A percentile compares a stretch with the other conserved stretches of the same genome.
Conservation (phyloP, 2,329 filamentous ascomycete genomes). For the Ophiosphaerella narmari region DNA sequence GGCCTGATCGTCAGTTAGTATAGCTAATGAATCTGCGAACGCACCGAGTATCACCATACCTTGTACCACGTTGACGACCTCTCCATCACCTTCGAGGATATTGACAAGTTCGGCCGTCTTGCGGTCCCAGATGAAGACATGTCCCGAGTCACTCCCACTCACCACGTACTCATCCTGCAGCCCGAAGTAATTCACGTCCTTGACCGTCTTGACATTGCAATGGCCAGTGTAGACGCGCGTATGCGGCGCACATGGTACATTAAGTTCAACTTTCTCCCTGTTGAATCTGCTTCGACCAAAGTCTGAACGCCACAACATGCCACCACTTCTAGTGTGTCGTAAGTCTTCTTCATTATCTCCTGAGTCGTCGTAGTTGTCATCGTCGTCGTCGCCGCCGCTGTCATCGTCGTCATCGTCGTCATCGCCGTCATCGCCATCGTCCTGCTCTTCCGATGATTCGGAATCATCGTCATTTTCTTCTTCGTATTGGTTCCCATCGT, state of each 20-base stretch:
- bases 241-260: slow-evolving; percentile 61
- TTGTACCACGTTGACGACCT: slow-evolving; percentile 72
- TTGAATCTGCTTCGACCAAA: slow-evolving; percentile 51
- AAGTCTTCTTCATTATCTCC: slow-evolving; percentile 39
- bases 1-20: slow-evolving; percentile 49
- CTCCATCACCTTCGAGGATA: slow-evolving; percentile 68
- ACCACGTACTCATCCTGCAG: slow-evolving; percentile 71
- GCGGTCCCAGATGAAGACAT: slow-evolving; percentile 72
- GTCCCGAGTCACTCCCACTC: slow-evolving; percentile 67
- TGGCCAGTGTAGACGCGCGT: slow-evolving; percentile 65
- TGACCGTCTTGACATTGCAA: slow-evolving; percentile 70
- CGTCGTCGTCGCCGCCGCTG: slow-evolving; percentile 19
- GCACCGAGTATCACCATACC: slow-evolving; percentile 43
- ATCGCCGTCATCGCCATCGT: slow-evolving; percentile 33
- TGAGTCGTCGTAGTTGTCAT: slow-evolving; percentile 22
- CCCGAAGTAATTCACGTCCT: slow-evolving; percentile 72
- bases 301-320: slow-evolving; percentile 54
- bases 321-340: slow-evolving; percentile 41
- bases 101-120: slow-evolving; percentile 66
- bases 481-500: slow-evolving; percentile 31
- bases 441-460: slow-evolving; percentile 6
- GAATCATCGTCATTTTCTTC: slow-evolving; percentile 9
- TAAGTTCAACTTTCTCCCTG: slow-evolving; percentile 57
- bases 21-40: background rate
- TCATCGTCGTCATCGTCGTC: slow-evolving; percentile 40